Base-by-base conservation (phyloP, 139 green algal genomes). In the Nannochloris sp. region DNA sequence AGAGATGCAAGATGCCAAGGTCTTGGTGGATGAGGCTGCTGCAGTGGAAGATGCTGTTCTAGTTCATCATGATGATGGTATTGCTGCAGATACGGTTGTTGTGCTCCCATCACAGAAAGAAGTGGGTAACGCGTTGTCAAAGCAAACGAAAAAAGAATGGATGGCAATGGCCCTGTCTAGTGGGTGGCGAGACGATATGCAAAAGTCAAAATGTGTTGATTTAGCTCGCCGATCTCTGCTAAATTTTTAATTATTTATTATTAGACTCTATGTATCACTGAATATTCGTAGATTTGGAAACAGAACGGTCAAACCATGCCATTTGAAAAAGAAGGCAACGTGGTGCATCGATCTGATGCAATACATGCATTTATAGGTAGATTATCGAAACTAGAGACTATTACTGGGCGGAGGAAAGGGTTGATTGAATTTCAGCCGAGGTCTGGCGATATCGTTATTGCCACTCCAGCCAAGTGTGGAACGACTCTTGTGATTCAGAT, bases 401-500 rank as follows among this genome's bases (percentile, higher is more conserved):
- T 29, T 8, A 5, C 2, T 48, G 64, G 64, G 7, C 25, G 51
- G 29, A 11, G 14, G 18, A 49, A 48, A 53, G 64, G 51, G 0
- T 21, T 60, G 15, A 21, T 53, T 53, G 36, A 27, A 51, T 31
- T 70, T 16, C 5, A 31, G n/a, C 24, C 60, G 8, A 16, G 29
- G 10, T 10, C 24, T 23, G 24, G 40, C 10, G 64, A 70, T 37
- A 19, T 70, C 27, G 54, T 70, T 24, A 21, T 70, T n/a, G 64
- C 60, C n/a, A 64, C 48, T 14, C 64, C 64, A 15, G 50, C 64
- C 14, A 70, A 70, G 24, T 70, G 68, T 61, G 68, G 75, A 11
- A 82, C 75, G 12, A 82, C 75, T 16, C 75, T 69, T 61, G 43
- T 78, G 15, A 71, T 62, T 40, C 56, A 79, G 36, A 76, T 82